Conservation (phyloP, 768 basidiomycete species). For the Lenzites betulinus region DNA sequence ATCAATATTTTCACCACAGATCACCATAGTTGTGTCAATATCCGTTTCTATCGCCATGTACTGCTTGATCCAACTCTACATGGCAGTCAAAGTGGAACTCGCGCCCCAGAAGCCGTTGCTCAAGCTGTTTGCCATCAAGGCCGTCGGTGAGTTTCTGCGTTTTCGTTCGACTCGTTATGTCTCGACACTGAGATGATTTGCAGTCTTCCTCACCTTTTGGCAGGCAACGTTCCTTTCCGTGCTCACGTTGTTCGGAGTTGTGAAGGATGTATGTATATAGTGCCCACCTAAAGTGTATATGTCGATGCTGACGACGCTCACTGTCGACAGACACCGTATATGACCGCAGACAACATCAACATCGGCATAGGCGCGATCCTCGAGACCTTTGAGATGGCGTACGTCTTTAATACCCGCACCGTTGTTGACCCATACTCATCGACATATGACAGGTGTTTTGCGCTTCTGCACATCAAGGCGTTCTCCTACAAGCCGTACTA, state of each 20-base stretch:
- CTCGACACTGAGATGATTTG: background rate
- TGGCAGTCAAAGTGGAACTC: constrained; percentile 56
- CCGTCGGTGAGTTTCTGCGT: constrained; percentile 61
- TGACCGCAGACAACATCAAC: constrained; percentile 74
- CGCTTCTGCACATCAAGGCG: constrained; percentile 69
- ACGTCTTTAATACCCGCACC: constrained; percentile 26
- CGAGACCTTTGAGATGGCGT: constrained; percentile 80
- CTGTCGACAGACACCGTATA: constrained; percentile 54
- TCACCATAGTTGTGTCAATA: constrained; percentile 59
- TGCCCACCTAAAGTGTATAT: background rate
- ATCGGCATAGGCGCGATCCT: constrained; percentile 69
- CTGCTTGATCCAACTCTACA: constrained; percentile 70
- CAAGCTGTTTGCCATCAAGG: constrained; percentile 73
- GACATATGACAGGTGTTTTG: constrained; percentile 54
- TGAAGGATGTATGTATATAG: constrained; percentile 55
- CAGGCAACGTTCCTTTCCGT: constrained; percentile 62
- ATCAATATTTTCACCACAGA: constrained; percentile 36
- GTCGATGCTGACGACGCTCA: constrained; percentile 3
- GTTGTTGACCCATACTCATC: constrained; percentile 7
- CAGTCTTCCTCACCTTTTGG: constrained; percentile 78
- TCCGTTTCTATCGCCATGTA: constrained; percentile 82
- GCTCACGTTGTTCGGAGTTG: constrained; percentile 56
- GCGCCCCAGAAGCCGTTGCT: constrained; percentile 60
- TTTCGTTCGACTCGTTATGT: background rate
- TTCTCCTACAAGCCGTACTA: constrained; percentile 71